Evolutionary conservation across 2,329 filamentous ascomycete genomes (phyloP), one percentile per base, ranked within the genome.

Genomic region (Fusarium concolor): DNA sequence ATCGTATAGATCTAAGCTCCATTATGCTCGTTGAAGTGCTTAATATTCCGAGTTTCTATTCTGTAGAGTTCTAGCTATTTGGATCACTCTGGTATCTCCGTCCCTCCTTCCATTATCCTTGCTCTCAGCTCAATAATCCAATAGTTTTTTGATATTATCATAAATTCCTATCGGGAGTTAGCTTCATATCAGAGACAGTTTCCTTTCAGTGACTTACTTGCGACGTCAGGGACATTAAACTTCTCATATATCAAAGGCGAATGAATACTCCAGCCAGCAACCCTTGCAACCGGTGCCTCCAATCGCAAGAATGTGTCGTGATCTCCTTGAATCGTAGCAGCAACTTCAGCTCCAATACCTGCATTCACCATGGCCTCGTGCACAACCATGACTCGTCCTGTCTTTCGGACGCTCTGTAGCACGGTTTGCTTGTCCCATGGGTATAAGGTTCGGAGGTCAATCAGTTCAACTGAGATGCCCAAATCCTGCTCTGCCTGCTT

Each of bases 341-440:
- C 93, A 1, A 97, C 90, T 76, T 97, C 94, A 7, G 94, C 94
- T 3, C 94, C 94, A 17, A 97, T 87, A 15, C 94, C 94, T 9
- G 92, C 92, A 73, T 97, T 97, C 67, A 94, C 86, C 91, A 96
- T 96, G 58, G 93, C 90, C 80, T 97, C 94, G 76, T 97, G 94
- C 9, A 97, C 94, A 3, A 97, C 90, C 55, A 97, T 86, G 38
- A 92, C 93, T 62, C 93, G 82, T 0, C 94, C 94, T 1, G 94
- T 97, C 83, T 96, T 97, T 72, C 87, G 88, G 15, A 97, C 94
- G 68, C 94, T 97, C 53, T 90, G 83, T 62, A 97, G 84, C 2
- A 97, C 87, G 0, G 91, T 92, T 76, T 90, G 85, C 74, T 92
- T 88, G 77, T 97, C 94, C 94, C 94, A 97, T 0, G 94, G 94